A percentile compares a stretch with the other conserved stretches of the same genome.
phyloP scores from a whole-genome alignment of 2,329 filamentous ascomycete genomes.

The Colletotrichum navitas region DNA sequence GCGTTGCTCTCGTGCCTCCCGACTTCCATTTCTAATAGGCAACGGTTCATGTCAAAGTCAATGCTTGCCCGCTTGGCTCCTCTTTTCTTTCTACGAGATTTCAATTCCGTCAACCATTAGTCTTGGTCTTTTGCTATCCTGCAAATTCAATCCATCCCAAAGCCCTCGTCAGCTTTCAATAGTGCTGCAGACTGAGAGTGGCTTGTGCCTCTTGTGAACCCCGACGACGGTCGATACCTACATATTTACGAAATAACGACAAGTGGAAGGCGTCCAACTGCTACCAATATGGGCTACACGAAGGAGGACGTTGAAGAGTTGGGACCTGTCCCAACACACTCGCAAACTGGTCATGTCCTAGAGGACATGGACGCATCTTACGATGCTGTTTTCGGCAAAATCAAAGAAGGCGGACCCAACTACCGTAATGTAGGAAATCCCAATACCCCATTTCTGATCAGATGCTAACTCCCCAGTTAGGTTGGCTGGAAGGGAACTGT shows the following conservation, averaged over 20 bases:
- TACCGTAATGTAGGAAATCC: slow-evolving; percentile 49
- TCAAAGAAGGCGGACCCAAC: slow-evolving; percentile 49
- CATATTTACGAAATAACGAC: not conserved
- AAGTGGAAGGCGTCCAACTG: not conserved
- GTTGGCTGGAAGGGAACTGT: slow-evolving; percentile 59
- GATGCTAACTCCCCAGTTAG: slow-evolving; percentile 42
- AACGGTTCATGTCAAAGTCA: slow-evolving; percentile 8
- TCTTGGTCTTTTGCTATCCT: not conserved
- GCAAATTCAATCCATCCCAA: not conserved
- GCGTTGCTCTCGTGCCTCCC: not conserved
- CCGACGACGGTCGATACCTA: not conserved
- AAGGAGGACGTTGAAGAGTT: slow-evolving; percentile 36
- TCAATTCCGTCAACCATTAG: not conserved
- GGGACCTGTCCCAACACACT: slow-evolving; percentile 17
- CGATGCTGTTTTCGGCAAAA: slow-evolving; percentile 50
- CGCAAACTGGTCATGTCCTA: slow-evolving; percentile 31
- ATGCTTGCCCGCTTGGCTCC: slow-evolving; percentile 5
- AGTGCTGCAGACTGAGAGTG: not conserved
- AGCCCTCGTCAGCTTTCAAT: not conserved
- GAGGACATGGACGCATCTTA: slow-evolving; percentile 38
- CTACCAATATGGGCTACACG: slow-evolving; percentile 20
- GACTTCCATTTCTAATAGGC: not conserved
- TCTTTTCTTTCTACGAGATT: not conserved
- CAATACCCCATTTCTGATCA: slow-evolving; percentile 14
- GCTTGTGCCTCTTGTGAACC: slow-evolving; percentile 11